Conservation (phyloP, 2,329 filamentous ascomycete genomes). For the Penicillium glabrum region DNA sequence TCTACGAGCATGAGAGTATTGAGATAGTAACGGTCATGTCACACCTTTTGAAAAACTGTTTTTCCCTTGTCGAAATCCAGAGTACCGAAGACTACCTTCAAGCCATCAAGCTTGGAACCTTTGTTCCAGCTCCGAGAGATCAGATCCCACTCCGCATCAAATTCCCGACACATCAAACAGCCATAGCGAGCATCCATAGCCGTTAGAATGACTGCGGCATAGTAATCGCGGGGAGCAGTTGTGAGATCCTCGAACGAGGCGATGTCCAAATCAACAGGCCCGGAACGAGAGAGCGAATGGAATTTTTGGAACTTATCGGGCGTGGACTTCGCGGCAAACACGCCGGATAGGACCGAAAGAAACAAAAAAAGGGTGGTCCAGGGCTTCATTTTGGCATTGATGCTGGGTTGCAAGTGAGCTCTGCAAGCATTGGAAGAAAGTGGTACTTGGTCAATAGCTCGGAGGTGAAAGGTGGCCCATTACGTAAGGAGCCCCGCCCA, state of each 20-base stretch:
- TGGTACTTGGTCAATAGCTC: background rate
- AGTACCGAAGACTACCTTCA: slow-evolving; percentile 71
- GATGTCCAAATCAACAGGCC: slow-evolving; percentile 78
- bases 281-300: slow-evolving; percentile 65
- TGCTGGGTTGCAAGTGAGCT: slow-evolving; percentile 4
- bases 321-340: slow-evolving; percentile 54
- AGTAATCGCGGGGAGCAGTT: slow-evolving; percentile 76
- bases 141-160: slow-evolving; percentile 92
- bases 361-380: slow-evolving; percentile 41
- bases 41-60: slow-evolving; percentile 81
- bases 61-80: slow-evolving; percentile 87
- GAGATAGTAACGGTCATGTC: slow-evolving; percentile 19
- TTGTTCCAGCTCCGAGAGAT: slow-evolving; percentile 83
- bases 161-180: slow-evolving; percentile 83
- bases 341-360: slow-evolving; percentile 27
- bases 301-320: slow-evolving; percentile 70
- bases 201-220: slow-evolving; percentile 78
- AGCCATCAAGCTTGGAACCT: slow-evolving; percentile 63
- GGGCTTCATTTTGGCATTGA: slow-evolving; percentile 34
- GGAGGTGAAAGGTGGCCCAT: slow-evolving; percentile 19
- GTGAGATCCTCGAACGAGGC: slow-evolving; percentile 73
- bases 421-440: background rate
- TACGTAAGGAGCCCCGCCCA: slow-evolving; percentile 12
- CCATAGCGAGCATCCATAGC: slow-evolving; percentile 80
- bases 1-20: background rate